Evolutionary conservation across 768 basidiomycete genomes (phyloP), one percentile per base, ranked within the genome.

Genomic region (Solioccasus polychromus): DNA sequence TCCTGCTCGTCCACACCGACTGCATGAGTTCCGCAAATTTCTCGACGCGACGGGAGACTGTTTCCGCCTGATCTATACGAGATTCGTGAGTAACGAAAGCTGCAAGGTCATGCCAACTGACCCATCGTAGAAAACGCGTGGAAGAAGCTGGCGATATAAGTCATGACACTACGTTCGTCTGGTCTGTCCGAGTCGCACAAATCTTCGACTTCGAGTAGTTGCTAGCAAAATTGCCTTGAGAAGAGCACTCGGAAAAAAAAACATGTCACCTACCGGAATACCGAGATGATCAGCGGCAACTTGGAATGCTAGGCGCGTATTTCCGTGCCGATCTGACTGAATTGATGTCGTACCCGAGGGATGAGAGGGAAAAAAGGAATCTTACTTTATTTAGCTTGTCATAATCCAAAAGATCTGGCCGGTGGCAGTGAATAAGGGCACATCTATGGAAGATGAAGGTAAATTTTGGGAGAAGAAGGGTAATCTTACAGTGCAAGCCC

Each of bases 121-220:
- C 94, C 92, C 86, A 96, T 94, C 1, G 90, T 85, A 0, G 93
- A 95, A 65, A 99, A 99, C 0, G 95, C 94, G 62, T 98, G 96
- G 75, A 99, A 99, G 69, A 78, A 98, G 57, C 90, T 90, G 26
- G 96, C 96, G 36, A 99, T 87, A 55, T 97, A 98, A 5, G 93
- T 97, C 92, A 97, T 97, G 10, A 97, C 90, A 66, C 88, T 92
- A 29, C 92, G 83, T 68, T 99, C 96, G 64, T 99, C 96, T 0
- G 95, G 95, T 37, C 77, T 79, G n/a, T 72, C 72, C 0, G 83
- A 80, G 59, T 93, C 92, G 54, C 92, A 94, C 24, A 99, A 67
- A 72, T 99, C 96, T 44, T 92, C 86, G 0, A 98, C 95, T 75
- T 99, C 96, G 17, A 99, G 78, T 4, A 99, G 72, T 85, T 89